phyloP scores from a whole-genome alignment of 768 basidiomycete genomes.

The Inosperma sp. region DNA sequence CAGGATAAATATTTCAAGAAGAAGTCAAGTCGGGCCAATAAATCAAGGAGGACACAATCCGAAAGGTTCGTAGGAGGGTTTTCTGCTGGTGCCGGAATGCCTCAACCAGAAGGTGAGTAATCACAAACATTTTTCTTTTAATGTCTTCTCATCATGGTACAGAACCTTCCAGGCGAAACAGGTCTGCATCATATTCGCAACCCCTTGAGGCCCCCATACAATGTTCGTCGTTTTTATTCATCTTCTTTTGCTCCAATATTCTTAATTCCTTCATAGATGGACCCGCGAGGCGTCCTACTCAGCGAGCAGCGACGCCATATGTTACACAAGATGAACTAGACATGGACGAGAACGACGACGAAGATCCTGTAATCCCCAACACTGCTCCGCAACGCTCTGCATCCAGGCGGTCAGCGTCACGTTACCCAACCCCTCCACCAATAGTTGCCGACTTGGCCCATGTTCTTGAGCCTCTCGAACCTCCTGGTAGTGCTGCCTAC shows the following conservation, averaged over 20 bases:
- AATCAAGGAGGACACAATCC: slow-evolving; percentile 18
- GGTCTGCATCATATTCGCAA: slow-evolving; percentile 13
- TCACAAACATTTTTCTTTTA: neutral
- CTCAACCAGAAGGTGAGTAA: slow-evolving; percentile 16
- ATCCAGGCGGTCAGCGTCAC: slow-evolving; percentile 14
- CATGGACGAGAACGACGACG: slow-evolving; percentile 17
- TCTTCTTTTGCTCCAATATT: neutral
- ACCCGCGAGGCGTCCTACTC: slow-evolving; percentile 5
- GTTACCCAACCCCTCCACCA: slow-evolving; percentile 16
- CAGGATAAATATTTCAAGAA: slow-evolving; percentile 19
- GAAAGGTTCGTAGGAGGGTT: slow-evolving; percentile 27
- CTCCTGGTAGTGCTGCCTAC: slow-evolving; percentile 25
- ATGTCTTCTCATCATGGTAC: slow-evolving; percentile 7
- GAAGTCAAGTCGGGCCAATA: too few species aligned
- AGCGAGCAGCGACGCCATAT: slow-evolving; percentile 29
- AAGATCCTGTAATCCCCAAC: slow-evolving; percentile 14
- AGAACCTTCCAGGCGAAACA: slow-evolving; percentile 13
- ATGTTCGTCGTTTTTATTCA: too few species aligned
- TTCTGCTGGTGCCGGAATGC: slow-evolving; percentile 12
- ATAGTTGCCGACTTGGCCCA: slow-evolving; percentile 24
- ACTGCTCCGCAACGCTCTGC: slow-evolving; percentile 8
- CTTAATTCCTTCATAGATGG: neutral
- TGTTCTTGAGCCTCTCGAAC: slow-evolving; percentile 31
- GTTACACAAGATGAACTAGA: slow-evolving; percentile 17
- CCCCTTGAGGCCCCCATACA: too few species aligned